phyloP scores from a whole-genome alignment of 805 yeast genomes.

The Yarrowia sp. region DNA sequence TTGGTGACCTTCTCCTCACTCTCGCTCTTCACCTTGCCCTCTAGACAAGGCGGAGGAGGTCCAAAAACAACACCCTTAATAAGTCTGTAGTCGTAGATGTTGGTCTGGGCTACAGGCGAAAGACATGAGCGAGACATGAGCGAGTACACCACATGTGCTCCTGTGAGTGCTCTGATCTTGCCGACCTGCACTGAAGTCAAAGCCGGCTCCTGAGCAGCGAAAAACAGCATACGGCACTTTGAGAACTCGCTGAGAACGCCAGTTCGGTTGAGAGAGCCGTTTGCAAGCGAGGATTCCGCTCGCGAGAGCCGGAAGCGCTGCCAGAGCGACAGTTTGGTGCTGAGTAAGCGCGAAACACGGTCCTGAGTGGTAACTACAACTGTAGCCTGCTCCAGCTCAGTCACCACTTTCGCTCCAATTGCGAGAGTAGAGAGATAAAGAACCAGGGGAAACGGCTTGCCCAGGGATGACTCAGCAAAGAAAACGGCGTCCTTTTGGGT shows the following conservation, averaged over 20 bases:
- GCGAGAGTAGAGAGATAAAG: conserved; percentile 39
- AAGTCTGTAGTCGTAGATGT: conserved; percentile 32
- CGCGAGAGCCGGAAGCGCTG: neutral
- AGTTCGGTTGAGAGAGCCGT: neutral
- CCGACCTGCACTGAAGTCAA: conserved; percentile 34
- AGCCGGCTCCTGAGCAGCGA: conserved; percentile 28
- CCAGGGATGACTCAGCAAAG: conserved; percentile 34
- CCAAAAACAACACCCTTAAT: conserved; percentile 33
- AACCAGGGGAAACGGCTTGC: conserved; percentile 35
- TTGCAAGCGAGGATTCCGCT: conserved; percentile 2
- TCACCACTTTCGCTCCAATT: conserved; percentile 30
- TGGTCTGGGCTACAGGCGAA: conserved; percentile 41
- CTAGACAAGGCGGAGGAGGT: conserved; percentile 37
- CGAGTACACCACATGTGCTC: conserved; percentile 40
- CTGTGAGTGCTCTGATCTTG: conserved; percentile 38
- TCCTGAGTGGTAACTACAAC: conserved; percentile 38
- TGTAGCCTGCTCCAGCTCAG: conserved; percentile 35
- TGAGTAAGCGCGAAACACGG: conserved; percentile 33
- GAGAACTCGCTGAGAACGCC: conserved; percentile 29
- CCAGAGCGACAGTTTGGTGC: conserved; percentile 29
- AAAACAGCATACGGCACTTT: conserved; percentile 26
- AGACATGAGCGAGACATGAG: conserved; percentile 35
- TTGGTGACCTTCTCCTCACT: conserved; percentile 32
- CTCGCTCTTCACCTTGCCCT: conserved; percentile 30
- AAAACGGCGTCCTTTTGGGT: conserved; percentile 36